Base-by-base conservation (phyloP, 75 land plant genomes). In the Pinus taeda region DNA sequence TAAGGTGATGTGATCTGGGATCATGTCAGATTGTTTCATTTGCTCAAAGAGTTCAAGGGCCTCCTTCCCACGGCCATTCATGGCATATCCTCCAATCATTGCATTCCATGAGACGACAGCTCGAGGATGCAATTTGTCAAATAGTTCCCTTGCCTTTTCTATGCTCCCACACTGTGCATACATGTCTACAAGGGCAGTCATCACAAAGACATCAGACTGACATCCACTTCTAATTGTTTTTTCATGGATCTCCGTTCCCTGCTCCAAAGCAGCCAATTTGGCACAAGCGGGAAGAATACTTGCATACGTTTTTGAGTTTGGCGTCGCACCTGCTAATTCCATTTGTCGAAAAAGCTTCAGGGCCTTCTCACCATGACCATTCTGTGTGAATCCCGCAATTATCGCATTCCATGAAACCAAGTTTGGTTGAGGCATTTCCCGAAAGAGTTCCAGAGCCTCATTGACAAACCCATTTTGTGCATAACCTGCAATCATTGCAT, bases 331-430 rank as follows among this genome's bases (percentile, higher is more conserved):
- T 67, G 77, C 61, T 37, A 15, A 14, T 56, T 82, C 83, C 86
- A 89, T 89, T 64, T 75, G 55, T 59, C 76, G 59, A 70, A 86
- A 87, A 8, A 89, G 74, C 17, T 56, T 49, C 57, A 90, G 76
- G 4, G 90, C 87, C 72, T 90, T 81, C 58, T 77, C 83, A 64
- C 77, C 75, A 13, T 21, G 24, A 24, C 83, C 80, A 65, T 56
- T 56, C 78, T 82, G 86, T 14, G 80, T 74, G 62, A 87, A 89
- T n/a, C 84, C 89, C 57, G 82, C 86, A 60, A 89, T 82, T 84
- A 89, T 86, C 42, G 80, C 84, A 79, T 90, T 90, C 89, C 91
- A 90, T 29, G 91, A 90, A 26, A 85, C 75, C n/a, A 76, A 64
- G 75, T 88, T 83, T 70, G 74, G 79, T 22, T 77, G 36, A 15